These are phyloP conservation scores for Mangifera indica DNA, from an alignment of 345 rosid species.

Conservation along the genomic window DNA sequence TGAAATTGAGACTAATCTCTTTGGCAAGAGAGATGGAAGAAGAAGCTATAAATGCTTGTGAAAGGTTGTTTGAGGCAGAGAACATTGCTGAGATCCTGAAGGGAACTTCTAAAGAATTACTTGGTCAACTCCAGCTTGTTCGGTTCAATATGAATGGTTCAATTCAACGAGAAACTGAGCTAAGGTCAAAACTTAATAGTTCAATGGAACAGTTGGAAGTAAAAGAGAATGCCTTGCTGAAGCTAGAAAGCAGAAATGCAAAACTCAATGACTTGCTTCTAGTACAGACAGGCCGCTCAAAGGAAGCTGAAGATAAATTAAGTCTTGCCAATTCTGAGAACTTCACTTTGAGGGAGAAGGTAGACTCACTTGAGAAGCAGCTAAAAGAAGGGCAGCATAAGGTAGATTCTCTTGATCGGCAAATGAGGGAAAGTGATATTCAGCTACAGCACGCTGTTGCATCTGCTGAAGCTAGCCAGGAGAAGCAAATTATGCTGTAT, in stretches of 20 bases:
- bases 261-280: too few relatives aligned
- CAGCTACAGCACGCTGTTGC: constrained; percentile 74
- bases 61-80: constrained; percentile 66
- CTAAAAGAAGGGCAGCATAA: constrained; percentile 47
- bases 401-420: constrained; percentile 62
- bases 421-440: constrained; percentile 60
- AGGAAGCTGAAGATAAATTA: constrained; percentile 46
- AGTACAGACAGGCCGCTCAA: too few relatives aligned
- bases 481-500: constrained; percentile 65
- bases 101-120: constrained; percentile 69
- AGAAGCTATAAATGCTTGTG: constrained; percentile 53
- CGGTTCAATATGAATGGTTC: constrained; percentile 70
- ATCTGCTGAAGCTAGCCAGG: constrained; percentile 81
- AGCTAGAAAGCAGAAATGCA: constrained; percentile 37
- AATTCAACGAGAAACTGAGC: constrained; percentile 48
- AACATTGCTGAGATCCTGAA: constrained; percentile 64
- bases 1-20: constrained; percentile 49
- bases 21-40: constrained; percentile 68
- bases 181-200: constrained; percentile 50
- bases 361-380: constrained; percentile 56
- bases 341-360: constrained; percentile 48
- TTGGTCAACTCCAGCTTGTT: constrained; percentile 57
- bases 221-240: constrained; percentile 50
- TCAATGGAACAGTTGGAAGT: constrained; percentile 47
- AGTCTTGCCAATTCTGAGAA: constrained; percentile 52